Conservation (phyloP, 148 eudicot species). For the Rheum nobile region DNA sequence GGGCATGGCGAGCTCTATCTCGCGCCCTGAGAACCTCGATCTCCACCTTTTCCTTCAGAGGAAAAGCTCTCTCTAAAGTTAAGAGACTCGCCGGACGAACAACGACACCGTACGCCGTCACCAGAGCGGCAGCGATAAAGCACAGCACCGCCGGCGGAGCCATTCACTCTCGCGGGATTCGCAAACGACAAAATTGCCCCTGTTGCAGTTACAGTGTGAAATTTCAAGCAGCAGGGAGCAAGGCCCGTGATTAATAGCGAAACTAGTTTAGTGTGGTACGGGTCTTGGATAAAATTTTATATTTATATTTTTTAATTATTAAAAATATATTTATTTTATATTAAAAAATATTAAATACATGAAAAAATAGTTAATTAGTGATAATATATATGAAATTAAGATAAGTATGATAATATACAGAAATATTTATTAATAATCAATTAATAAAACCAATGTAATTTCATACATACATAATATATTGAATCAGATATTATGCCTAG, state of each 20-base stretch:
- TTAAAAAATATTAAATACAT: too few relatives aligned
- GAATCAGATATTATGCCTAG: too few relatives aligned
- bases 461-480: too few relatives aligned
- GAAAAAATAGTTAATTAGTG: too few relatives aligned
- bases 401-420: too few relatives aligned
- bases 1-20: constrained; percentile 55
- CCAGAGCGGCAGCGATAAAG: not conserved
- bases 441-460: too few relatives aligned
- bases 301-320: too few relatives aligned
- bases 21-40: constrained; percentile 44
- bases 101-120: constrained; percentile 16
- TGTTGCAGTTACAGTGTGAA: not conserved
- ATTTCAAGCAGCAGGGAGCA: not conserved
- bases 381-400: too few relatives aligned
- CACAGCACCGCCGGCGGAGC: constrained; percentile 6
- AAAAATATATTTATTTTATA: too few relatives aligned
- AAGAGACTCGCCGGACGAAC: constrained; percentile 21
- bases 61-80: constrained; percentile 53
- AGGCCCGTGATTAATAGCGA: not conserved
- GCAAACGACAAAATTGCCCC: not conserved
- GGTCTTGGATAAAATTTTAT: too few relatives aligned
- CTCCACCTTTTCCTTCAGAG: constrained; percentile 43
- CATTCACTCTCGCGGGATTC: not conserved
- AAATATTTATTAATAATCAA: too few relatives aligned
- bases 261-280: too few relatives aligned